These are phyloP conservation scores for Cutaneotrichosporon sp. DNA, from an alignment of 1,284 basidiomycete species.

Conservation along the genomic window DNA sequence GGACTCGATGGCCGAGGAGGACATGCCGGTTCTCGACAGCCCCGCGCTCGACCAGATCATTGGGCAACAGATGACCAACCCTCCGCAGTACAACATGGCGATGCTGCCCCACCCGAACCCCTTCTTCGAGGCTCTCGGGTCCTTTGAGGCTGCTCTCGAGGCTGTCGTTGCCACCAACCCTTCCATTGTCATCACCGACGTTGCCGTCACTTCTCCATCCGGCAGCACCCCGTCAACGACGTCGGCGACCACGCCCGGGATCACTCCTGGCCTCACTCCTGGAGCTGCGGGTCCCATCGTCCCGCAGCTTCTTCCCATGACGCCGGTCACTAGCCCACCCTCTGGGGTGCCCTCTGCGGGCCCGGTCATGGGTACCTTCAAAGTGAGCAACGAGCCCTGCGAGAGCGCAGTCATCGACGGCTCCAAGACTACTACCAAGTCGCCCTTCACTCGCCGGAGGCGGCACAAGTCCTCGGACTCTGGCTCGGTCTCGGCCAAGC, in stretches of 20 bases:
- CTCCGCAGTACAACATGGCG: constrained; percentile 3
- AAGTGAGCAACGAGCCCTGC: constrained; percentile 39
- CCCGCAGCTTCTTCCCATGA: constrained; percentile 8
- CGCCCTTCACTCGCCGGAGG: constrained; percentile 47
- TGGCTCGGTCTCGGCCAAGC: constrained; percentile 30
- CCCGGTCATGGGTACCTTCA: constrained; percentile 47
- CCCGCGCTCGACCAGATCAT: constrained; percentile 46
- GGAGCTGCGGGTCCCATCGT: neutral
- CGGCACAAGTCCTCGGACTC: constrained; percentile 33
- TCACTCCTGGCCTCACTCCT: constrained; percentile 3
- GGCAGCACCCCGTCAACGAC: constrained; percentile 21
- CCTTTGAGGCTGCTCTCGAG: neutral
- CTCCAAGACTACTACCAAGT: constrained; percentile 45
- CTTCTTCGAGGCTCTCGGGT: constrained; percentile 3
- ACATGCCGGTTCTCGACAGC: constrained; percentile 51
- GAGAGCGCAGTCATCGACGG: constrained; percentile 50
- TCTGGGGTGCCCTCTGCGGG: constrained; percentile 8
- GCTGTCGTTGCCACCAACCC: constrained; percentile 15
- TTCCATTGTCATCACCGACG: constrained; percentile 33
- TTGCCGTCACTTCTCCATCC: constrained; percentile 14
- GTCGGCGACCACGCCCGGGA: constrained; percentile 10
- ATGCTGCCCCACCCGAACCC: constrained; percentile 9
- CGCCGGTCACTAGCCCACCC: constrained; percentile 12
- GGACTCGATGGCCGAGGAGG: constrained; percentile 52
- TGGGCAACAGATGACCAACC: constrained; percentile 30